Base-by-base conservation (phyloP, 805 yeast genomes). In the Kodamaea neixiangensis region DNA sequence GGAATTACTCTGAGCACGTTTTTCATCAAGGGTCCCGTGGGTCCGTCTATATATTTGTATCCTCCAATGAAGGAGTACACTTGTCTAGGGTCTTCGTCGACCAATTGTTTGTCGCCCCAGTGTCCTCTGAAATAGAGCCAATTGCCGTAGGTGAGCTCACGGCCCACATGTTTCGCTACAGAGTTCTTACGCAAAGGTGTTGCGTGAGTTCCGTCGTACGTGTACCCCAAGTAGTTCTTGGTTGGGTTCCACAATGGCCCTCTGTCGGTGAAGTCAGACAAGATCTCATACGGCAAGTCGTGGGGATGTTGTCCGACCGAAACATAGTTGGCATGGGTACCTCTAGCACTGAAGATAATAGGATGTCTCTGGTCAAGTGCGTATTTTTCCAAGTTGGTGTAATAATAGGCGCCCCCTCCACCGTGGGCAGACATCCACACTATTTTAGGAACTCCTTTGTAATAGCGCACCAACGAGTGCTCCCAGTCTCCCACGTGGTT, bases 401-500 rank as follows among this genome's bases (percentile, higher is more conserved):
- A 92, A 54, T 78, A 77, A 64, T 86, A 93, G 0, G 96, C 97
- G 25, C 91, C 86, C 6, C 99, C 99, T 10, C 98, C 97, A 1
- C 97, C 97, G 68, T 93, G 99, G 0, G 97, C 98, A 22, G 96
- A 86, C 96, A 94, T 87, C 98, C 98, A 93, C 17, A 92, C 82
- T 48, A 87, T 80, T 10, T 84, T 76, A 0, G 99, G 98, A 51
- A 76, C 70, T 1, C 97, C 96, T 2, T 86, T 78, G 60, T 84
- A 81, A 64, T 89, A 93, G 20, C 99, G 75, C 11, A 91, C 93
- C 33, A 93, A 70, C 1, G 96, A 83, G 66, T 93, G 99, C 60
- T 93, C 99, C 99, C 99, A 93, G 71, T 93, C 99, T 5, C 98
- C 99, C 31, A 94, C 83, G 64, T 93, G 99, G 65, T 93, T 88